Evolutionary conservation across 306 rosid species (phyloP).

Genomic region (Cicer chorassanicum): DNA sequence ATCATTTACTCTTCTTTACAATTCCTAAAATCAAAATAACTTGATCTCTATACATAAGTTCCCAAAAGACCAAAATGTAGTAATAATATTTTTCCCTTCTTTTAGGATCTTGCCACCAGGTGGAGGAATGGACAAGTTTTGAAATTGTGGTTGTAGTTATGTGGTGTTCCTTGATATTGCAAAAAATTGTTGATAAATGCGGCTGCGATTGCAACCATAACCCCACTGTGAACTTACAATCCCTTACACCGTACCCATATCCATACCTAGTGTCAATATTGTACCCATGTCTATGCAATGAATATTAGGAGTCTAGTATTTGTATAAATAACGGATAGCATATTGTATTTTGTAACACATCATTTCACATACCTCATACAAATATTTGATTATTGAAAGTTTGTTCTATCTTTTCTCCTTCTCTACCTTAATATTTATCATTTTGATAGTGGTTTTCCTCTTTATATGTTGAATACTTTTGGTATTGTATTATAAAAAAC

Average conservation of each 20-base stretch:
- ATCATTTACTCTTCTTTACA: not conserved
- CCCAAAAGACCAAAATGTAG: not conserved
- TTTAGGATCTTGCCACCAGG: not conserved
- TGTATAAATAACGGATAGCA: not conserved
- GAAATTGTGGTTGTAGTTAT: no score
- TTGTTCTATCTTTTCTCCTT: conserved; percentile 19
- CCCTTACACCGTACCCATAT: not conserved
- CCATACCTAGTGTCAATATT: not conserved
- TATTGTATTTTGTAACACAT: conserved; percentile 3
- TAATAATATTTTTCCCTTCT: not conserved
- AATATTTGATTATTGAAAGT: conserved; percentile 8
- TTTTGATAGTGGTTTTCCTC: conserved; percentile 1
- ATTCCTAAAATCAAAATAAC: not conserved
- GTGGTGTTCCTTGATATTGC: no score
- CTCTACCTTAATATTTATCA: not conserved
- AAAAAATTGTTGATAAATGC: no score
- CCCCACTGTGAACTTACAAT: no score
- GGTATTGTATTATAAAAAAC: conserved; percentile 29
- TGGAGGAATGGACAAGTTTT: no score
- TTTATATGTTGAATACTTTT: conserved; percentile 29
- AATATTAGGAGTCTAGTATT: not conserved
- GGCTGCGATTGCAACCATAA: no score
- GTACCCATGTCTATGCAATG: not conserved
- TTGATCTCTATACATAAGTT: not conserved
- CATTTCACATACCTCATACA: conserved; percentile 6